A percentile compares a stretch with the other conserved stretches of the same genome.
phyloP scores from a whole-genome alignment of 208 protist species.

The Jaenimonas drosophilae region DNA sequence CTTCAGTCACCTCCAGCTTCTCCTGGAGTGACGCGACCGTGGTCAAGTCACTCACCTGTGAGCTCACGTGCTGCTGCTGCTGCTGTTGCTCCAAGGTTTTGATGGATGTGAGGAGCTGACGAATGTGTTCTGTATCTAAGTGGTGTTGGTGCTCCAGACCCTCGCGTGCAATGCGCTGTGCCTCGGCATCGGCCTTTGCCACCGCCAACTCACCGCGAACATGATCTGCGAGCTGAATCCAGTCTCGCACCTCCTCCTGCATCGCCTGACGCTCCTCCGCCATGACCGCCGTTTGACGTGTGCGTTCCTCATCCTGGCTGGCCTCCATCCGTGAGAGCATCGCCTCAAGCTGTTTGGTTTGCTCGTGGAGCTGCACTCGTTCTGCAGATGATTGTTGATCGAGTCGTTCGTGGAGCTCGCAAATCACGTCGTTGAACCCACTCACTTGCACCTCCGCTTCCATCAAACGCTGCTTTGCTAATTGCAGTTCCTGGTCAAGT shows the following conservation, averaged over 20 bases:
- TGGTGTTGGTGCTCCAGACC: conserved; percentile 25
- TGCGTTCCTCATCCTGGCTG: no score
- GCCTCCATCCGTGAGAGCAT: conserved; percentile 5
- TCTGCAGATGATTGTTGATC: no score
- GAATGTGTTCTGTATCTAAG: conserved; percentile 13
- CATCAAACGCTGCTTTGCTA: no score
- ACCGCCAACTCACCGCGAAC: conserved; percentile 6
- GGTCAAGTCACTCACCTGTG: not conserved
- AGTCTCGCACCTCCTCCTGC: conserved; percentile 16
- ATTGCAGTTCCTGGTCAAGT: conserved; percentile 10
- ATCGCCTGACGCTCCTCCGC: conserved; percentile 5
- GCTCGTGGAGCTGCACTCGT: no score
- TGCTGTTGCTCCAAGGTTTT: not conserved
- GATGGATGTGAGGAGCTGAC: conserved; percentile 7
- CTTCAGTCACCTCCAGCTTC: conserved; percentile 35
- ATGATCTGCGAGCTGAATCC: conserved; percentile 13
- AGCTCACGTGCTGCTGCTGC: not conserved
- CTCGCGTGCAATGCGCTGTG: conserved; percentile 9
- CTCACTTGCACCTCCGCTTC: no score
- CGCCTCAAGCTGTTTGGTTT: not conserved
- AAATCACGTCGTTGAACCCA: no score
- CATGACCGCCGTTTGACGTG: no score
- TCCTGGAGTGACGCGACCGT: conserved; percentile 7
- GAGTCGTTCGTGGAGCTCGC: no score
- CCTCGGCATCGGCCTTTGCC: conserved; percentile 14